Evolutionary conservation across 2,329 filamentous ascomycete genomes (phyloP), one percentile per base, ranked within the genome.

Genomic region (Rutstroemia sp.): DNA sequence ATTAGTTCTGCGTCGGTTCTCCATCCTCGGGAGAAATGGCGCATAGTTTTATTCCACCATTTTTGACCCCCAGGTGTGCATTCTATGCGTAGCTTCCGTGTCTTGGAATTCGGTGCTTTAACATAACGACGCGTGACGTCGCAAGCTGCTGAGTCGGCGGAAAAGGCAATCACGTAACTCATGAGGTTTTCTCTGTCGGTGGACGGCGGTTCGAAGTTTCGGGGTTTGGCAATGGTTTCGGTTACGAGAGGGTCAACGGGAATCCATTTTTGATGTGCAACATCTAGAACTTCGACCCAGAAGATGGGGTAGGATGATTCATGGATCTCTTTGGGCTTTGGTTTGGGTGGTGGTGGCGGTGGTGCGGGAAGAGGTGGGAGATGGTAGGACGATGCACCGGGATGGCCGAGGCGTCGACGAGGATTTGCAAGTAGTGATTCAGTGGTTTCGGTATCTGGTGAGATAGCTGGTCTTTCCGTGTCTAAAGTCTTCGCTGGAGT

Each of bases 231-330:
- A 54, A 95, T 83, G 62, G 85, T 87, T 55, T 82, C 79, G 0
- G 92, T 95, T 2, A 94, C 90, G 0, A 96, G 72, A 0, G 92
- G 84, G 68, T 99, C 94, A 39, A 94, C 82, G 0, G 90, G 81
- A 55, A 96, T 82, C 94, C 94, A 99, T 74, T 90, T 95, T 68
- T 96, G 89, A 61, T 90, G 83, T 0, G 88, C 87, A 53, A 84
- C 77, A 61, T 96, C 92, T 62, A 96, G 88, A 3, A 90, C 86
- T 72, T 99, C 94, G 0, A 96, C 86, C 94, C 94, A 99, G 69
- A 91, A 97, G 3, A 97, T 79, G 0, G 94, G 94, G 65, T 86
- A 89, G 0, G 81, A 71, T 0, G 90, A 92, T 66, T 92, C 89
- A 23, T 78, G 79, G 10, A 87, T 79, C 14, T 68, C 72, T 67